These are phyloP conservation scores for Bathelium albidoporum DNA, from an alignment of 495 filamentous ascomycete genomes.

Conservation along the genomic window DNA sequence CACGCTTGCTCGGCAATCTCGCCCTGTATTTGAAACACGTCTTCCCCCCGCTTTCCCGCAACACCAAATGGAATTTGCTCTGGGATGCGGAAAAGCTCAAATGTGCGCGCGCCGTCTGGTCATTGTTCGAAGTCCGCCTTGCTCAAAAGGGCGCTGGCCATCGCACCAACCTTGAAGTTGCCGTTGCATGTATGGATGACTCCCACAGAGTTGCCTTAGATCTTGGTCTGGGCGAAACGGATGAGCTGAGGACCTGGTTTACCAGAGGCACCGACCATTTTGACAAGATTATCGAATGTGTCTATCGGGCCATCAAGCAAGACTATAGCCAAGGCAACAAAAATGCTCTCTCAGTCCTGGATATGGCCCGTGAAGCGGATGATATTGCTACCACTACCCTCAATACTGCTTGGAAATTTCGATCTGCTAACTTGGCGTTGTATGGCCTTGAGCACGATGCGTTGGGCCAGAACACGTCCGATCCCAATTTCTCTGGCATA, in stretches of 20 bases:
- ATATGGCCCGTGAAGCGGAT: slow-evolving; percentile 49
- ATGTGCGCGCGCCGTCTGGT: slow-evolving; percentile 75
- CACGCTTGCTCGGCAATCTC: slow-evolving; percentile 60
- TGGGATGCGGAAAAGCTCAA: slow-evolving; percentile 83
- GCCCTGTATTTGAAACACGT: slow-evolving; percentile 51
- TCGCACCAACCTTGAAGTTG: slow-evolving; percentile 47
- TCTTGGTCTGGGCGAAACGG: slow-evolving; percentile 50
- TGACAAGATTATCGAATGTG: slow-evolving; percentile 66
- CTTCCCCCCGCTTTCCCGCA: slow-evolving; percentile 46
- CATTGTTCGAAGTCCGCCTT: slow-evolving; percentile 48
- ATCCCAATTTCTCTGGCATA: slow-evolving; percentile 48
- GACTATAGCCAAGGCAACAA: slow-evolving; percentile 44
- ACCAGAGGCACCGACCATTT: slow-evolving; percentile 62
- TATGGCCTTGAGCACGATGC: slow-evolving; percentile 63
- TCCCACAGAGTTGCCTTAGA: slow-evolving; percentile 55
- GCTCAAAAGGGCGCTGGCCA: slow-evolving; percentile 36
- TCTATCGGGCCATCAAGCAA: slow-evolving; percentile 58
- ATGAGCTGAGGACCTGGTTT: slow-evolving; percentile 73
- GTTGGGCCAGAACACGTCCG: slow-evolving; percentile 53
- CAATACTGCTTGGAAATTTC: slow-evolving; percentile 63
- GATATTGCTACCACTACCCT: slow-evolving; percentile 65
- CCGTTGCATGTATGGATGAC: slow-evolving; percentile 59
- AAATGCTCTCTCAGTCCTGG: slow-evolving; percentile 15
- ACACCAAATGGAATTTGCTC: slow-evolving; percentile 68
- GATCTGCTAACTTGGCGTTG: slow-evolving; percentile 48